Percentiles rank a stretch among this genome's conserved stretches.
phyloP scores from a whole-genome alignment of 352 stramenopile genomes.

The Pythium monospermum region DNA sequence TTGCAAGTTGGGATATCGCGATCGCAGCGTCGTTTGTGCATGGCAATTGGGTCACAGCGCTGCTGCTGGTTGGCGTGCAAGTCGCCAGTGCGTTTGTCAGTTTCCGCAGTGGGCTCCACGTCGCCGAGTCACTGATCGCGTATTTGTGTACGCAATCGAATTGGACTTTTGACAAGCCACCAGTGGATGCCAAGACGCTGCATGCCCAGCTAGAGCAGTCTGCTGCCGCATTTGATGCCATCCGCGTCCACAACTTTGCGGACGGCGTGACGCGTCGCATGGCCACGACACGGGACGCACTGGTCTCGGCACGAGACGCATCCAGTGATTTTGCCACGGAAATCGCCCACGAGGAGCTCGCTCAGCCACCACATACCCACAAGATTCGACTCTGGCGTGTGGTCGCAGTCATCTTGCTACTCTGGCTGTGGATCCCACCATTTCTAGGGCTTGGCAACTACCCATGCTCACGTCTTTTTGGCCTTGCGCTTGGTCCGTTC shows the following conservation, averaged over 20 bases:
- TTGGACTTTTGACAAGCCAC: slow-evolving; percentile 15
- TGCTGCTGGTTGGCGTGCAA: slow-evolving; percentile 16
- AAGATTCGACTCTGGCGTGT: not conserved
- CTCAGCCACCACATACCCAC: slow-evolving; percentile 1
- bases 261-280: slow-evolving; percentile 10
- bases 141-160: slow-evolving; percentile 1
- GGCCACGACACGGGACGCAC: slow-evolving; percentile 1
- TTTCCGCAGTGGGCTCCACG: slow-evolving; percentile 14
- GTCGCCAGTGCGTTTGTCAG: slow-evolving; percentile 9
- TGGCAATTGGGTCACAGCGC: slow-evolving; percentile 13
- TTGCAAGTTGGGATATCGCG: slow-evolving; percentile 26
- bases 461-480: slow-evolving; percentile 21
- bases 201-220: slow-evolving; percentile 6
- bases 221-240: slow-evolving; percentile 1
- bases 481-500: slow-evolving; percentile 17
- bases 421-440: slow-evolving; percentile 20
- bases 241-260: slow-evolving; percentile 1
- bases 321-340: slow-evolving; percentile 4
- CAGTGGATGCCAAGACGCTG: slow-evolving; percentile 12
- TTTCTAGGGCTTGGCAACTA: slow-evolving; percentile 21
- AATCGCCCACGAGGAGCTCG: slow-evolving; percentile 15
- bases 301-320: slow-evolving; percentile 7
- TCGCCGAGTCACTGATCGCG: slow-evolving; percentile 10
- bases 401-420: slow-evolving; percentile 3
- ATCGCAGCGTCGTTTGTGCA: slow-evolving; percentile 20